Base-by-base conservation (phyloP, 768 basidiomycete species). In the Mrakia blollopis region DNA sequence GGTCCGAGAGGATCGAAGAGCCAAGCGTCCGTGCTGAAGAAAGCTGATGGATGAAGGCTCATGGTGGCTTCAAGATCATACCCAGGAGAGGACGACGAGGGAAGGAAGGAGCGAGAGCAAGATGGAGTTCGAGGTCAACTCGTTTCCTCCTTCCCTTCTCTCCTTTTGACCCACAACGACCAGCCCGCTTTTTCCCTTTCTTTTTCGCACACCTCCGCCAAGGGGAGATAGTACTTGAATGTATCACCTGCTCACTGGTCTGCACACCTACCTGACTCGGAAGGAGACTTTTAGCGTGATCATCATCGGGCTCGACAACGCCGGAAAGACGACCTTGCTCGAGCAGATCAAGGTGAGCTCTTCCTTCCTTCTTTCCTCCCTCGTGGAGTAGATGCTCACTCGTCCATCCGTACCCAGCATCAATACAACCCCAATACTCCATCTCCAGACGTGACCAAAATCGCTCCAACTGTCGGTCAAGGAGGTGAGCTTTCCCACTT, bases 401-500 rank as follows among this genome's bases (percentile, higher is more conserved):
- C 60, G 37, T 72, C 8, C 50, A 21, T 57, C 35, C 44, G 18
- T 25, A 65, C 44, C 57, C 25, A 67, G 78, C 61, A 69, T 14
- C 71, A 50, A 23, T 76, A 78, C 57, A 41, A 60, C 25, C 57
- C 60, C 16, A n/a, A 60, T 63, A 79, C 54, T 32, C 57, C 61
- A n/a, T 32, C 47, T 23, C 30, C 69, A 8, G 73, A 78, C 28
- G 90, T 95, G 0, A 91, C 93, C 80, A 97, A 94, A 85, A 98
- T 99, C 80, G 93, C 88, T 0, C 97, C 97, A 1, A 99, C 97
- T 0, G 92, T 99, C 4, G 97, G 97, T 0, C 96, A 98, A 85
- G 98, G 98, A 84, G 96, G 96, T 96, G 79, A 80, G 92, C 85
- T 14, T 11, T 25, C 37, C 21, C 1, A 1, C 65, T 6, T 41